Conservation (phyloP, 2,329 filamentous ascomycete genomes). For the Acrocalymma vagum region DNA sequence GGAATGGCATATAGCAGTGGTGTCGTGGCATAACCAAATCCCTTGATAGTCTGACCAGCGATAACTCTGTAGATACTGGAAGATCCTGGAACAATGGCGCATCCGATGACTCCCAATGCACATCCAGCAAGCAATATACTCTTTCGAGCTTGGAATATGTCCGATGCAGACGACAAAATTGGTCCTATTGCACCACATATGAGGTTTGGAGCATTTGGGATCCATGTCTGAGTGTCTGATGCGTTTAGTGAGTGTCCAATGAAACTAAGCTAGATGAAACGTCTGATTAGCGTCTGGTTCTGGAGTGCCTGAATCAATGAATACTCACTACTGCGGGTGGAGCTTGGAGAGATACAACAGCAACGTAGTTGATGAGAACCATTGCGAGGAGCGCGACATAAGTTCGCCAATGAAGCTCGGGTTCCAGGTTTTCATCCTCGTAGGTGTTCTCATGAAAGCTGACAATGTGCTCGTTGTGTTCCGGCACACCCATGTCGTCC, state of each 20-base stretch:
- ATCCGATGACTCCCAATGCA: constrained; percentile 1
- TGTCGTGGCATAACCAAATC: neutral
- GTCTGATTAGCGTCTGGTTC: too few relatives aligned
- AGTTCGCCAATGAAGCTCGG: constrained; percentile 1
- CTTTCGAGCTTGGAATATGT: constrained; percentile 3
- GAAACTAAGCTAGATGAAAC: neutral
- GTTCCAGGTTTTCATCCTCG: neutral
- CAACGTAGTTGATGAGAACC: neutral
- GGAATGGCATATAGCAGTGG: neutral
- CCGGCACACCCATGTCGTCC: too few relatives aligned
- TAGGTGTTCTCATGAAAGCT: neutral
- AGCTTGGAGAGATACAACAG: neutral
- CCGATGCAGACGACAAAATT: neutral
- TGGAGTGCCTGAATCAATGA: too few relatives aligned
- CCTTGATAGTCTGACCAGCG: neutral
- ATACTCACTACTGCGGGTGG: neutral
- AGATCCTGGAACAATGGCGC: neutral
- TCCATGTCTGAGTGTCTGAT: neutral
- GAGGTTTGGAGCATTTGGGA: neutral
- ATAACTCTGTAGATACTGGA: neutral
- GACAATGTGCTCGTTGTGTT: too few relatives aligned
- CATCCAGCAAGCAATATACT: neutral
- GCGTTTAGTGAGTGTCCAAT: neutral
- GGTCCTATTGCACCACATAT: neutral
- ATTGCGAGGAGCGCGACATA: neutral